A percentile compares a stretch with the other conserved stretches of the same genome.
Evolutionary conservation across 805 yeast species (phyloP).

Genomic region (Hanseniaspora meyeri): DNA sequence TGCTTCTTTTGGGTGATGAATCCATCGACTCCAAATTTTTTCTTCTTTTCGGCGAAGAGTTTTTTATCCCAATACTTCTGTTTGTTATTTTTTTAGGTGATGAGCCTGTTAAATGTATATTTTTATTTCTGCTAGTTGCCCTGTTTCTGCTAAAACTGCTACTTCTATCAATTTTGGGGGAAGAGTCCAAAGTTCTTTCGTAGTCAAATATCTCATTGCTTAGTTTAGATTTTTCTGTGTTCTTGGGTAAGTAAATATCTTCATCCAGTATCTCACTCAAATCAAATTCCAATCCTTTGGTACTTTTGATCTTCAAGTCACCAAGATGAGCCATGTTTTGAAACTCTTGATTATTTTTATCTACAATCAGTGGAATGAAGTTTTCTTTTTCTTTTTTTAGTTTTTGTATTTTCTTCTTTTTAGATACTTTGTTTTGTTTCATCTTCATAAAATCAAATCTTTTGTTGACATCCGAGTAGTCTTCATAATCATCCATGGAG

Average conservation of each 20-base stretch:
- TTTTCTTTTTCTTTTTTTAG: slow-evolving; percentile 10
- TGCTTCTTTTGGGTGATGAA: background rate
- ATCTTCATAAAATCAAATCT: slow-evolving; percentile 8
- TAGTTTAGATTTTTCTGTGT: background rate
- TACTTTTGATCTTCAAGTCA: background rate
- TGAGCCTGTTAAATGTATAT: background rate
- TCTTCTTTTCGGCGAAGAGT: background rate
- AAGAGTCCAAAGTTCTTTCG: background rate
- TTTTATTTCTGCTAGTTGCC: background rate
- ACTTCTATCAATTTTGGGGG: background rate
- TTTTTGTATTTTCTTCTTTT: slow-evolving; percentile 1
- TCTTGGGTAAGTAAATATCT: background rate
- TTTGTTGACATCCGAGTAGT: slow-evolving; percentile 9
- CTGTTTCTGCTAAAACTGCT: background rate
- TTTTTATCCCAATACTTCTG: background rate
- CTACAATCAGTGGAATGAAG: background rate
- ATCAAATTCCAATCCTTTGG: background rate
- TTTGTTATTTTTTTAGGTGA: background rate
- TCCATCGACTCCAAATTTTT: background rate
- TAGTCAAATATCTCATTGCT: slow-evolving; percentile 9
- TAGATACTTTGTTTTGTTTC: background rate
- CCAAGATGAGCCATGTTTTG: background rate
- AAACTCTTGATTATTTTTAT: background rate
- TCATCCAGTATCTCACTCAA: background rate
- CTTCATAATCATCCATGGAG: background rate